Evolutionary conservation across 106 monocot species (phyloP).

Genomic region (Chionographis japonica): DNA sequence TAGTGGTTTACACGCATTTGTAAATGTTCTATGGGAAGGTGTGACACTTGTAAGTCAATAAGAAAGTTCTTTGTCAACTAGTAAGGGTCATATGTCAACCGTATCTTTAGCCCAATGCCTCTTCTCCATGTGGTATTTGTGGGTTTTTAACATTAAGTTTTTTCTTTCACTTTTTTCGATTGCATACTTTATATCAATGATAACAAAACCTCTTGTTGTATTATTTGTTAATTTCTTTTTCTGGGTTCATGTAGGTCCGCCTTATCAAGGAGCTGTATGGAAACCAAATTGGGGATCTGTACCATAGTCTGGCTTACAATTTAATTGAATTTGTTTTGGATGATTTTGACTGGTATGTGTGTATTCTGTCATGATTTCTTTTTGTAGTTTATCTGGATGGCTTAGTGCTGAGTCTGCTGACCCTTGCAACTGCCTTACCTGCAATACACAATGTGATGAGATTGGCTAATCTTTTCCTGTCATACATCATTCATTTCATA

Average conservation of each 20-base stretch:
- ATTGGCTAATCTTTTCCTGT: neutral
- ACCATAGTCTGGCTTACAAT: constrained; percentile 80
- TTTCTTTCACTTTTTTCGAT: too few species aligned
- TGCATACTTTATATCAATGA: neutral
- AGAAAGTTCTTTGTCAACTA: too few species aligned
- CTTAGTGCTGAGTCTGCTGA: too few species aligned
- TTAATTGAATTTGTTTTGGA: constrained; percentile 90
- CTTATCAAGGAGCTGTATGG: constrained; percentile 94
- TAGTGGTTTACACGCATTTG: too few species aligned
- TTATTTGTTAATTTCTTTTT: neutral
- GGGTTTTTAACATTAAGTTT: too few species aligned
- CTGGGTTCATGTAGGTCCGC: constrained; percentile 49
- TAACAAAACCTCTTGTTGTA: neutral
- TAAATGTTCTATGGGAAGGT: too few species aligned
- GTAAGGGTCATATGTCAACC: too few species aligned
- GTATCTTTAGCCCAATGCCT: neutral
- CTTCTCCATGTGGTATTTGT: neutral
- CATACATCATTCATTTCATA: too few species aligned
- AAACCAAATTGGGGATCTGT: constrained; percentile 79
- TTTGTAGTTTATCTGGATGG: neutral
- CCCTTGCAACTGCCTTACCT: neutral
- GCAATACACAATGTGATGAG: neutral
- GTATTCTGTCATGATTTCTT: neutral
- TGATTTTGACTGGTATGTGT: constrained; percentile 74
- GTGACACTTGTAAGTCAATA: too few species aligned